Evolutionary conservation across 2,329 filamentous ascomycete species (phyloP).

Genomic region (Akanthomyces lecanii): DNA sequence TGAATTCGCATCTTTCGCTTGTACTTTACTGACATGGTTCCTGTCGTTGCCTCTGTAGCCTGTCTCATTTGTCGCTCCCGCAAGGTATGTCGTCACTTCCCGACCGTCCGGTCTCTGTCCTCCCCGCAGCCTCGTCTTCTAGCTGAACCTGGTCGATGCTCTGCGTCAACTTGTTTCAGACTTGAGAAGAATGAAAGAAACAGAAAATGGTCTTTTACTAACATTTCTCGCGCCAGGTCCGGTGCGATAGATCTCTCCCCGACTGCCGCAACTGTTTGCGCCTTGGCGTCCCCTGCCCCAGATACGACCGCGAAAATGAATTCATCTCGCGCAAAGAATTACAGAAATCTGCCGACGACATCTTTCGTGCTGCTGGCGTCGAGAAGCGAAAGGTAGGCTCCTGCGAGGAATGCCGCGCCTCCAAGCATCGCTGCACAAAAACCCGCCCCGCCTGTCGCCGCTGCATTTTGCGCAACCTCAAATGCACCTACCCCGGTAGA

Average conservation of each 20-base stretch:
- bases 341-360: conserved; percentile 24
- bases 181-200: background rate
- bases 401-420: conserved; percentile 26
- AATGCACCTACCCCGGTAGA: conserved; percentile 22
- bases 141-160: background rate
- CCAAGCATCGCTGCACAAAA: conserved; percentile 26
- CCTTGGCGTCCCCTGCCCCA: conserved; percentile 25
- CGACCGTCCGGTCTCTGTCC: conserved; percentile 4
- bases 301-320: conserved; percentile 22
- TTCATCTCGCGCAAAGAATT: conserved; percentile 23
- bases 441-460: conserved; percentile 26
- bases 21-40: conserved; percentile 12
- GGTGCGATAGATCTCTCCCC: conserved; percentile 23
- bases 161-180: background rate
- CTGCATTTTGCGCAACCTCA: conserved; percentile 23
- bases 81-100: conserved; percentile 17
- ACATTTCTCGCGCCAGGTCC: conserved; percentile 20
- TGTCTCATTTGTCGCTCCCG: conserved; percentile 20
- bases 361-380: conserved; percentile 26
- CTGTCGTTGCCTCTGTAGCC: conserved; percentile 11
- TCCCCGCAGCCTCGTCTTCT: background rate
- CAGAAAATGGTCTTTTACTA: background rate
- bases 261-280: conserved; percentile 23
- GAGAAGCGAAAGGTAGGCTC: conserved; percentile 27
- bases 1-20: background rate